Base-by-base conservation (phyloP, 345 rosid genomes). In the Cardiospermum halicacabum region DNA sequence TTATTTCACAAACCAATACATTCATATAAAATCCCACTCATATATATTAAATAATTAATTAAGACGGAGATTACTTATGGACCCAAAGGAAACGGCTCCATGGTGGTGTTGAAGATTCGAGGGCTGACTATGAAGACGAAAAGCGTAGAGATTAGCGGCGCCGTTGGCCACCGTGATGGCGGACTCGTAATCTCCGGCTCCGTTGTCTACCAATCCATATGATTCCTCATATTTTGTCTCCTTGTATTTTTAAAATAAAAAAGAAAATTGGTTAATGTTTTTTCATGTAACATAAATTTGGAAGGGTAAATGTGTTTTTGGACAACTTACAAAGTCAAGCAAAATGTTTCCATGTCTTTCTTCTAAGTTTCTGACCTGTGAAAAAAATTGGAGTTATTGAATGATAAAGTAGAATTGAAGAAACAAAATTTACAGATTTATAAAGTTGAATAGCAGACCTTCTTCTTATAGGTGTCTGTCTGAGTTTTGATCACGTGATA, bases 401-500 rank as follows among this genome's bases (percentile, higher is more conserved):
- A 18, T 5, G 0, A 56, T 3, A 45, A 40, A 19, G 22, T 5
- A n/a, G n/a, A n/a, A n/a, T 4, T 24, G 32, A 7, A 65, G 22
- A 24, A 42, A 3, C 0, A 4, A 22, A 32, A 28, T 15, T 3
- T 7, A 7, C 31, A 34, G 27, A n/a, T n/a, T 37, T 36, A 15
- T 16, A 47, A 47, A 19, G 56, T 65, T 24, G 19, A 18, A 25
- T 49, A 19, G 66, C 72, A 68, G 12, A 83, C 88, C 88, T 83
- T 83, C 75, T 83, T 83, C 78, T n/a, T 76, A 58, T 43, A 60
- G 53, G 80, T 84, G 1, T 69, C 73, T 16, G 82, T 81, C 68
- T 78, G 80, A 9, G 79, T 71, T 75, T 79, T 75, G 72, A 84
- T 71, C 67, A 69, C 74, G 59, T 79, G 82, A 55, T 58, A 66